A percentile compares a stretch with the other conserved stretches of the same genome.
Conservation (phyloP, 345 rosid genomes). For the Gossypium australe region DNA sequence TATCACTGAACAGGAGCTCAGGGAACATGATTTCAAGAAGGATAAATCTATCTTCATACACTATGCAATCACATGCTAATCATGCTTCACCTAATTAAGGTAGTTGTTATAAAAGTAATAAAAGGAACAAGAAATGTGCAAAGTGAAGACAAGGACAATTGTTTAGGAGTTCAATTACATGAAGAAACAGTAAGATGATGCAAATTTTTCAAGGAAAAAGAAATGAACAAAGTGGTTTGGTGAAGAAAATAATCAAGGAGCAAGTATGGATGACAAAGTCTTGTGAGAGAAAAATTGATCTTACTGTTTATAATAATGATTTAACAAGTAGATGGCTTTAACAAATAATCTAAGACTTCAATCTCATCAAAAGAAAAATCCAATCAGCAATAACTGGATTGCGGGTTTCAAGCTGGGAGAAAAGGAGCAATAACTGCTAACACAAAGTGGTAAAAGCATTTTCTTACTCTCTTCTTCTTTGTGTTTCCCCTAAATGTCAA, state of each 20-base stretch:
- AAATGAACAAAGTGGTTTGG: background rate
- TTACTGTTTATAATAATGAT: background rate
- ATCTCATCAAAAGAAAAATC: background rate
- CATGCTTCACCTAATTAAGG: background rate
- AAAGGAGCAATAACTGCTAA: background rate
- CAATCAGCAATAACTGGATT: background rate
- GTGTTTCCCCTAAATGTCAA: background rate
- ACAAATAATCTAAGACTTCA: background rate
- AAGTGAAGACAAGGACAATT: background rate
- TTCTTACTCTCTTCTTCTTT: background rate
- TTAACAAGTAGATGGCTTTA: background rate
- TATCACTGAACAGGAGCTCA: background rate
- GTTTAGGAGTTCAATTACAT: background rate
- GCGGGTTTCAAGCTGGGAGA: background rate
- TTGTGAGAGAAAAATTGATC: background rate
- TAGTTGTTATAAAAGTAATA: background rate
- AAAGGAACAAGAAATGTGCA: background rate
- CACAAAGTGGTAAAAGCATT: background rate
- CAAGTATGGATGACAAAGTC: background rate
- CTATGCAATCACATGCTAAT: constrained; percentile 1
- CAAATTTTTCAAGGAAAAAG: background rate
- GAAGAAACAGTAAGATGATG: background rate
- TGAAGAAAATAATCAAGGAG: background rate
- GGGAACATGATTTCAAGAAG: background rate
- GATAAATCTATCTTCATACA: background rate